Evolutionary conservation across 139 green algal genomes (phyloP).

Genomic region (Pleodorina starrii): DNA sequence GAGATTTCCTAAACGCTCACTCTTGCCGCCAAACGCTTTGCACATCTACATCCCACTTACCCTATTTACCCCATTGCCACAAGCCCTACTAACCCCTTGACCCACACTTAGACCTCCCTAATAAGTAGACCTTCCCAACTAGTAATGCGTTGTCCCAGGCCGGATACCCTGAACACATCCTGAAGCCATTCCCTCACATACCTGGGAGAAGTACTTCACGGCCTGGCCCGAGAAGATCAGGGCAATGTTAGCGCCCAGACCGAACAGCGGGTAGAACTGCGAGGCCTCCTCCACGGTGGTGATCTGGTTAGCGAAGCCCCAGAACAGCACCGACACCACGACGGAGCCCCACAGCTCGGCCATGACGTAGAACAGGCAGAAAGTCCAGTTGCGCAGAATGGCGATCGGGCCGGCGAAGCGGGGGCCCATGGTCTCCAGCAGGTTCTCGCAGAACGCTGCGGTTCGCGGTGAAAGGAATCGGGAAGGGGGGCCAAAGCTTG

Average conservation of each 20-base stretch:
- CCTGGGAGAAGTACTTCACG: constrained; percentile 97
- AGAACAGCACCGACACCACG: constrained; percentile 99
- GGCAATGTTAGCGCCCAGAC: constrained; percentile 97
- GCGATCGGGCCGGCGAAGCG: constrained; percentile 96
- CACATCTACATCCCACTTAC: too few relatives aligned
- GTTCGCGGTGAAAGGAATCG: too few relatives aligned
- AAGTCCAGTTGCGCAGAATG: constrained; percentile 99
- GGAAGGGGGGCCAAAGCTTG: too few relatives aligned
- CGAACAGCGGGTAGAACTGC: constrained; percentile 99
- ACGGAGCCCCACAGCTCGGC: constrained; percentile 99
- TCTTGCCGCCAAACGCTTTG: too few relatives aligned
- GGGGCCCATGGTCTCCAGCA: constrained; percentile 82
- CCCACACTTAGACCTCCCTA: too few relatives aligned
- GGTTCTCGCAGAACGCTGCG: constrained; percentile 81
- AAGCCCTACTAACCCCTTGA: too few relatives aligned
- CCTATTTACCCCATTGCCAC: too few relatives aligned
- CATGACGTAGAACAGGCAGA: constrained; percentile 99
- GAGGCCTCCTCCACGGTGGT: constrained; percentile 99
- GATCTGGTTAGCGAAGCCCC: constrained; percentile 99
- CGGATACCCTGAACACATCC: too few relatives aligned
- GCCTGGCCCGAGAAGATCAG: constrained; percentile 97
- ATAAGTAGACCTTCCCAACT: too few relatives aligned
- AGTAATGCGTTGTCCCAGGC: too few relatives aligned
- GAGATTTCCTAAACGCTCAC: too few relatives aligned
- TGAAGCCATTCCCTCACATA: constrained; percentile 60